phyloP scores from a whole-genome alignment of 2,329 filamentous ascomycete genomes.

The Tolypocladium pustulatum region DNA sequence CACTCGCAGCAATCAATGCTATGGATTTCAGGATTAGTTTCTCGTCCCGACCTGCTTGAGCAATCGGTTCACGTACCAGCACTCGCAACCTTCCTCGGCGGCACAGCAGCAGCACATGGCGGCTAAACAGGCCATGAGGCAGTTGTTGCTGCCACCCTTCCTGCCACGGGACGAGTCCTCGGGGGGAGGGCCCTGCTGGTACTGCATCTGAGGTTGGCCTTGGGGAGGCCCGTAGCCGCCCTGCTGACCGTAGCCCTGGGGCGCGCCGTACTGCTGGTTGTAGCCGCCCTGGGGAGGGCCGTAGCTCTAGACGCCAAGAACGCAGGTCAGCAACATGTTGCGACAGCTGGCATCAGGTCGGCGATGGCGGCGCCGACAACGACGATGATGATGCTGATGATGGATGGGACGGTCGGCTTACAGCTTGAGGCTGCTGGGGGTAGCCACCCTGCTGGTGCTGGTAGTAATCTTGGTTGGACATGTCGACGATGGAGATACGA shows the following conservation, averaged over 20 bases:
- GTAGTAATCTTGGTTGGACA: conserved; percentile 33
- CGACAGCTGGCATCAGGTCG: background rate
- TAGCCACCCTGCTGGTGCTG: conserved; percentile 21
- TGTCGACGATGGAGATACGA: conserved; percentile 8
- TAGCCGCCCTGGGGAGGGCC: background rate
- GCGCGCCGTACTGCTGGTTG: background rate
- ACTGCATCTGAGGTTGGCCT: conserved; percentile 31
- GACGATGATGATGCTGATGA: background rate
- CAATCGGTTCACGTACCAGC: conserved; percentile 26
- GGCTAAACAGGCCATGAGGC: conserved; percentile 36
- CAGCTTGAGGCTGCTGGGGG: conserved; percentile 28
- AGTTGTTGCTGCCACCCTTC: conserved; percentile 28
- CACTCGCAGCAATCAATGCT: conserved; percentile 33
- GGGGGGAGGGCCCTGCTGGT: conserved; percentile 27
- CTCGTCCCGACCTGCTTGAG: background rate
- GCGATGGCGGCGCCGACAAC: background rate
- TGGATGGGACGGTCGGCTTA: conserved; percentile 14
- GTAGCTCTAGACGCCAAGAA: background rate
- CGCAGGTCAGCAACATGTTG: background rate
- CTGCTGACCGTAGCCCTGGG: conserved; percentile 18
- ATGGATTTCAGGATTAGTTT: background rate
- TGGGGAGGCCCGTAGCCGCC: conserved; percentile 22
- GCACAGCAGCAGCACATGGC: conserved; percentile 40
- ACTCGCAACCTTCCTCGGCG: conserved; percentile 39
- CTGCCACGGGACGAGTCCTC: conserved; percentile 15